A percentile compares a stretch with the other conserved stretches of the same genome.
phyloP scores from a whole-genome alignment of 768 basidiomycete genomes.

The Mycena belliarum region DNA sequence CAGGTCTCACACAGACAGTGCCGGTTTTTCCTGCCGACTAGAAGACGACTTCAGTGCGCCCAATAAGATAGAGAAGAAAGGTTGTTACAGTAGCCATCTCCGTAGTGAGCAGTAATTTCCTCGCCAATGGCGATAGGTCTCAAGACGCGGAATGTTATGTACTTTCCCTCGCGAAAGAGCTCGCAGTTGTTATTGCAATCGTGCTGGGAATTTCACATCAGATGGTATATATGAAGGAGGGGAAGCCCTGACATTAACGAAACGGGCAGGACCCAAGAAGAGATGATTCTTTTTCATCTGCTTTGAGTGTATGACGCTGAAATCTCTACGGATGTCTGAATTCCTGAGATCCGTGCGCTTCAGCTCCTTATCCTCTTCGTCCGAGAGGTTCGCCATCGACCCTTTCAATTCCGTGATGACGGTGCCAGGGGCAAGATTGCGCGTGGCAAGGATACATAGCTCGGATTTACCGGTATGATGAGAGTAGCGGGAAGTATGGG shows the following conservation, averaged over 20 bases:
- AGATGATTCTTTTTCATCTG: conserved; percentile 92
- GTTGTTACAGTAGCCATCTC: conserved; percentile 82
- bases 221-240: conserved; percentile 24
- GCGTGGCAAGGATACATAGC: conserved; percentile 83
- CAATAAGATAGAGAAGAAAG: conserved; percentile 15
- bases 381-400: conserved; percentile 85
- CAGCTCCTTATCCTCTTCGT: conserved; percentile 83
- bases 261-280: conserved; percentile 88
- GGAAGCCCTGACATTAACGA: conserved; percentile 74
- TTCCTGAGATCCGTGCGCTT: conserved; percentile 80
- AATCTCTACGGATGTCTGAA: conserved; percentile 79
- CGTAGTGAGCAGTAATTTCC: conserved; percentile 89
- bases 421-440: conserved; percentile 61
- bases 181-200: conserved; percentile 91
- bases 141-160: conserved; percentile 86
- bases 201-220: conserved; percentile 52
- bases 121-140: conserved; percentile 78
- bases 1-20: conserved; percentile 88
- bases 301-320: conserved; percentile 89
- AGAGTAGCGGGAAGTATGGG: conserved; percentile 85
- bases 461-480: conserved; percentile 88
- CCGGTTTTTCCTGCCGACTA: conserved; percentile 48
- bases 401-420: conserved; percentile 88
- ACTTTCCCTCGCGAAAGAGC: conserved; percentile 83
- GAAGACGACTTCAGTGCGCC: conserved; percentile 25